Evolutionary conservation across 345 rosid genomes (phyloP).

Genomic region (Limnanthes douglasii): DNA sequence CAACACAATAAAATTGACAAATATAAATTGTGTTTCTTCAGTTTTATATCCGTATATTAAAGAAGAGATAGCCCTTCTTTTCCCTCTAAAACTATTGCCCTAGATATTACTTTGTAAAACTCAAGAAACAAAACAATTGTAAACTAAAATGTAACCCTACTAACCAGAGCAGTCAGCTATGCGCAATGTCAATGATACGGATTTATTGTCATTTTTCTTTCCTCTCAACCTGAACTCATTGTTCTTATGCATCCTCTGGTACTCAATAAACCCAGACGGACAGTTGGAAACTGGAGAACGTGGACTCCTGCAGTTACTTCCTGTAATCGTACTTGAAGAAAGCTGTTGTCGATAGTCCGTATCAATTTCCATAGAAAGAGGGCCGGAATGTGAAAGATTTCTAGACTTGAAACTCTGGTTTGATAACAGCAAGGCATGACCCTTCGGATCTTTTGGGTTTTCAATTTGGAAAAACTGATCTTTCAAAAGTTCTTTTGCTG

Average conservation of each 20-base stretch:
- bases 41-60: too few species aligned
- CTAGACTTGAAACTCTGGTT: slow-evolving; percentile 16
- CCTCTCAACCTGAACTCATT: slow-evolving; percentile 41
- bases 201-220: slow-evolving; percentile 24
- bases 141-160: slow-evolving; percentile 12
- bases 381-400: slow-evolving; percentile 16
- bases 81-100: too few species aligned
- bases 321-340: slow-evolving; percentile 18
- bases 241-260: slow-evolving; percentile 23
- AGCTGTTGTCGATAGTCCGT: slow-evolving; percentile 28
- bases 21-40: too few species aligned
- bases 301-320: slow-evolving; percentile 21
- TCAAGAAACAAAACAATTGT: too few species aligned
- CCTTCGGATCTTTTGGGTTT: slow-evolving; percentile 21
- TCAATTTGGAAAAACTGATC: slow-evolving; percentile 35
- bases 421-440: slow-evolving; percentile 12
- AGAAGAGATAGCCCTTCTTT: too few species aligned
- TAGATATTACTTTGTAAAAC: too few species aligned
- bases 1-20: too few species aligned
- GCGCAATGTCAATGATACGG: slow-evolving; percentile 40
- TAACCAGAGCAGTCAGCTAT: slow-evolving; percentile 36
- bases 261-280: slow-evolving; percentile 15
- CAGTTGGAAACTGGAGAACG: slow-evolving; percentile 7
- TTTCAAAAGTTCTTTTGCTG: slow-evolving; percentile 48
- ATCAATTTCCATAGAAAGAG: slow-evolving; percentile 47